Evolutionary conservation across 73 alveolate genomes (phyloP), one percentile per base, ranked within the genome.

Genomic region (Strombidium stylifer): DNA sequence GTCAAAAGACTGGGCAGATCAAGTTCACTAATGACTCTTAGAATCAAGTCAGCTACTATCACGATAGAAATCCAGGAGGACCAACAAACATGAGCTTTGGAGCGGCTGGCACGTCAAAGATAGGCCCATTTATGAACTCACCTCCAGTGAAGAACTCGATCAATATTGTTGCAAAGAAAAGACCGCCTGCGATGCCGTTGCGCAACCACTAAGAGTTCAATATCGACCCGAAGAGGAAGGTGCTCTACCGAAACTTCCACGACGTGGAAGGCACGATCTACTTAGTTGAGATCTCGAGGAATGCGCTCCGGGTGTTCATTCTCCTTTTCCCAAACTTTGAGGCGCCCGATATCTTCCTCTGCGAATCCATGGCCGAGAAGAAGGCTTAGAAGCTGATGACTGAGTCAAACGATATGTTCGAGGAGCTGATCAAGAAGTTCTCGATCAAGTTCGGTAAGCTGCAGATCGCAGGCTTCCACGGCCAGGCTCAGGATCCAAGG

Each of bases 221-320:
- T 23, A 64, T 64, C 0, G 65, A 42, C 45, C 7, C 23, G 32
- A 16, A n/a, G 15, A 42, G 78, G 18, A 10, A 64, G 34, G 78
- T 64, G 27, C 65, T 64, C 15, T 64, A 64, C 45, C 19, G 78
- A 25, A 64, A 64, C 26, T 64, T 64, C 37, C 78, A 64, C 45
- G 4, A 20, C 31, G 19, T 64, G 3, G 53, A 64, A 14, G 44
- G 55, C 11, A 12, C 41, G 39, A 47, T 64, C 4, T 64, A 14
- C 55, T 41, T 64, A 16, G 66, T 64, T 3, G 78, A 64, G 39
- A 64, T 64, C 5, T 64, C 78, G 6, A 44, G 78, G 30, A 46
- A 46, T 31, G 44, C 40, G 5, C 28, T 15, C 28, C 41, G 45
- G 36, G 78, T 64, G 39, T 64, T 64, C 42, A 45, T 64, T 8